Conservation (phyloP, 805 yeast species). For the Grigorovia jiainica region DNA sequence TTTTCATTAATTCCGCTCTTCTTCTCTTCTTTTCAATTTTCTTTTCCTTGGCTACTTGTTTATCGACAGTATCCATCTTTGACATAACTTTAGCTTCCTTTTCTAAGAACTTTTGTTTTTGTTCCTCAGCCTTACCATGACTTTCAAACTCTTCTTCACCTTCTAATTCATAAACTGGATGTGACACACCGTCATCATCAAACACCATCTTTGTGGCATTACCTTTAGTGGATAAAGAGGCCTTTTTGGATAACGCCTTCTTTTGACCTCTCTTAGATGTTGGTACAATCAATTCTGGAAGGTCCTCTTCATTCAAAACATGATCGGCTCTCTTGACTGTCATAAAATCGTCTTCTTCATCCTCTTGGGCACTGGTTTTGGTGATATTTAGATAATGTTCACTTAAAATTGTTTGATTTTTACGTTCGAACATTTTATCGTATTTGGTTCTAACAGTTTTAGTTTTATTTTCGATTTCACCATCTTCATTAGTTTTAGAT, state of each 20-base stretch:
- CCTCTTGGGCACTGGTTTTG: conserved; percentile 37
- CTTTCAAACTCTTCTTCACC: conserved; percentile 79
- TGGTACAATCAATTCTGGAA: conserved; percentile 52
- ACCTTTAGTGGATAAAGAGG: conserved; percentile 49
- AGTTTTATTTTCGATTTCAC: conserved; percentile 36
- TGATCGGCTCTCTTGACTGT: conserved; percentile 72
- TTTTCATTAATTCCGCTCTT: conserved; percentile 70
- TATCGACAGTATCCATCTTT: conserved; percentile 67
- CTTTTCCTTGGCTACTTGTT: conserved; percentile 64
- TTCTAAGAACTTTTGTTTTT: conserved; percentile 56
- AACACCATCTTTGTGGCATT: conserved; percentile 71
- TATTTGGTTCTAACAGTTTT: conserved; percentile 66
- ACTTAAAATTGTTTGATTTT: conserved; percentile 84
- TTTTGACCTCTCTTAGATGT: conserved; percentile 78
- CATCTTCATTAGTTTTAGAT: conserved; percentile 52
- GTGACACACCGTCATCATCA: conserved; percentile 92
- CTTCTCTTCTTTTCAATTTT: conserved; percentile 81
- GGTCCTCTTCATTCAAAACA: conserved; percentile 50
- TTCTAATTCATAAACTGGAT: conserved; percentile 83
- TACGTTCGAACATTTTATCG: conserved; percentile 91
- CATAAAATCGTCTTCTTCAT: conserved; percentile 64
- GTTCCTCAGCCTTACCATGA: conserved; percentile 56
- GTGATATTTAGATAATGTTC: conserved; percentile 79
- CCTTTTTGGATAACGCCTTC: conserved; percentile 80
- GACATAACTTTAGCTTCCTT: conserved; percentile 65